Evolutionary conservation across 345 rosid species (phyloP).

Genomic region (Bruguiera gymnorhiza): DNA sequence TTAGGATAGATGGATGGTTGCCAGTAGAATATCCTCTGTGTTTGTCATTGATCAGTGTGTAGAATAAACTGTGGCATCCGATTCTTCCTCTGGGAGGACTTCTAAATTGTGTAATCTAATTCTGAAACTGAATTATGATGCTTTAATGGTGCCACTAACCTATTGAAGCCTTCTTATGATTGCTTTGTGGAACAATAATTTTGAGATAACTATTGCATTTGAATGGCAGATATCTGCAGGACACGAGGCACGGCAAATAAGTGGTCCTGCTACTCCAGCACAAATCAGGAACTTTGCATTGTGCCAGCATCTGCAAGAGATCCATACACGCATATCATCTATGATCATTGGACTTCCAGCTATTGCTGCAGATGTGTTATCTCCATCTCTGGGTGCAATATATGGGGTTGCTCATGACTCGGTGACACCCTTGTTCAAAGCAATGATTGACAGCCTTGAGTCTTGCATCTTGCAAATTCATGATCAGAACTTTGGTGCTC

Average conservation of each 20-base stretch:
- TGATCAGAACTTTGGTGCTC: slow-evolving; percentile 74
- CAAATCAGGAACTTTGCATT: slow-evolving; percentile 84
- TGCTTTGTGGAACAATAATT: background rate
- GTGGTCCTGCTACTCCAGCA: slow-evolving; percentile 79
- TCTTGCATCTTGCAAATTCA: slow-evolving; percentile 91
- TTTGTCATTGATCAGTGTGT: slow-evolving; percentile 3
- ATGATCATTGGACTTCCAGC: slow-evolving; percentile 66
- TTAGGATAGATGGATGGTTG: background rate
- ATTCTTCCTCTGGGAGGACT: background rate
- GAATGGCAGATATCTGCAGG: slow-evolving; percentile 88
- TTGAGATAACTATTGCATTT: slow-evolving; percentile 16
- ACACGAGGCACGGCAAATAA: slow-evolving; percentile 86
- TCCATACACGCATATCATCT: slow-evolving; percentile 68
- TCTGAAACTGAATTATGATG: background rate
- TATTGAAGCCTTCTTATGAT: background rate
- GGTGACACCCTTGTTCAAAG: slow-evolving; percentile 82
- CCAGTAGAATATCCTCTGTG: background rate
- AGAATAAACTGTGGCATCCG: background rate
- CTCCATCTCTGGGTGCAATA: slow-evolving; percentile 67
- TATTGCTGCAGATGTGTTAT: slow-evolving; percentile 75
- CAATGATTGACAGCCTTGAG: slow-evolving; percentile 86
- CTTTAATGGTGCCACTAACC: background rate
- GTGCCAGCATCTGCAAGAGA: slow-evolving; percentile 89
- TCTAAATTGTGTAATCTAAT: background rate
- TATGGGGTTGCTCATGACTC: slow-evolving; percentile 90